Evolutionary conservation across 2,329 filamentous ascomycete species (phyloP).

Genomic region (Aspergillus arachidicola): DNA sequence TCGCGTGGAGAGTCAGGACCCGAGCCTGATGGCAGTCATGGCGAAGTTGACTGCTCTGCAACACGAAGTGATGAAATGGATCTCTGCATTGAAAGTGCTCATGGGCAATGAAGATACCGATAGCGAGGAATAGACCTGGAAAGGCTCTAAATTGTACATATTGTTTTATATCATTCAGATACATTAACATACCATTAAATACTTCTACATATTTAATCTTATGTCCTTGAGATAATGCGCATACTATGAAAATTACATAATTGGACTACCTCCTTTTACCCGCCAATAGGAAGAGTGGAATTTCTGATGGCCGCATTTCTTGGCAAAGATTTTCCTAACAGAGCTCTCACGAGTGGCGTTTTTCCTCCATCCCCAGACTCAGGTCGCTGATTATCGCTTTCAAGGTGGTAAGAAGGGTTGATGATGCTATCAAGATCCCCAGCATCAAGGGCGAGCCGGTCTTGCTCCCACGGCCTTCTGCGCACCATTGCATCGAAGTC

Average conservation of each 20-base stretch:
- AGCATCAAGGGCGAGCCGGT: conserved; percentile 30
- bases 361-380: conserved; percentile 13
- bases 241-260: conserved; percentile 17
- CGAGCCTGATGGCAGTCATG: conserved; percentile 78
- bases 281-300: conserved; percentile 31
- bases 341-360: conserved; percentile 22
- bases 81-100: conserved; percentile 73
- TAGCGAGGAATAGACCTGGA: conserved; percentile 27
- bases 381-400: conserved; percentile 12
- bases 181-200: background rate
- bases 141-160: background rate
- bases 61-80: conserved; percentile 69
- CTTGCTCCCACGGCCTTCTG: conserved; percentile 31
- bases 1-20: conserved; percentile 84
- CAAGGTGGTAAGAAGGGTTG: conserved; percentile 15
- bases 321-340: conserved; percentile 33
- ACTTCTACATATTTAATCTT: background rate
- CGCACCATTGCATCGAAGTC: conserved; percentile 24
- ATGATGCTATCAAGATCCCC: conserved; percentile 41
- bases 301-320: conserved; percentile 30
- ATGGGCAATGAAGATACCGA: conserved; percentile 66
- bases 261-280: background rate
- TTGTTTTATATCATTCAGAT: background rate
- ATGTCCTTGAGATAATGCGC: background rate
- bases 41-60: conserved; percentile 80